phyloP scores from a whole-genome alignment of 768 basidiomycete genomes.

The Crassisporium funariophilum region DNA sequence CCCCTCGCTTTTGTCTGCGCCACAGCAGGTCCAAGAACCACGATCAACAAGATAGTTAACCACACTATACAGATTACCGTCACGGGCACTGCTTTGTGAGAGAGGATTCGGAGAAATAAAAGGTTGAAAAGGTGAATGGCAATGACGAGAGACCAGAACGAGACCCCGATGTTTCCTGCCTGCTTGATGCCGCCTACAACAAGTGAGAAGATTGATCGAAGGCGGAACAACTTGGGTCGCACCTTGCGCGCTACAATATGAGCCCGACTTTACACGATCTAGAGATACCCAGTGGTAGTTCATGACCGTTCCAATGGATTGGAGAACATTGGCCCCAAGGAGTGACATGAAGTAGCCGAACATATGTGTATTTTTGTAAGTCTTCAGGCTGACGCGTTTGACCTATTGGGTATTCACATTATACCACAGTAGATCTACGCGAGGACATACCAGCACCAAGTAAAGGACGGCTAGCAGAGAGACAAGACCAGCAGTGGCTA shows the following conservation, averaged over 20 bases:
- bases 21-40: conserved; percentile 38
- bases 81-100: conserved; percentile 24
- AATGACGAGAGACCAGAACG: conserved; percentile 33
- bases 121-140: conserved; percentile 30
- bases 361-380: conserved; percentile 27
- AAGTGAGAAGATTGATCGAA: not conserved
- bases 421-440: not conserved
- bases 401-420: conserved; percentile 1
- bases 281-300: conserved; percentile 29
- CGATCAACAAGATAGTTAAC: conserved; percentile 33
- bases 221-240: not conserved
- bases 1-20: conserved; percentile 35
- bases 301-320: conserved; percentile 27
- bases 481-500: conserved; percentile 14
- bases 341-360: conserved; percentile 29
- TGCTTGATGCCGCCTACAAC: conserved; percentile 17
- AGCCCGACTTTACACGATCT: conserved; percentile 17
- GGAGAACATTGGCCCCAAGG: conserved; percentile 29
- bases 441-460: conserved; percentile 14
- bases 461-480: conserved; percentile 16
- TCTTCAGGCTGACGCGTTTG: conserved; percentile 14
- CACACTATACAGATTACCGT: conserved; percentile 36
- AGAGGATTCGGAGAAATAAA: conserved; percentile 39
- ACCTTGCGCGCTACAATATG: conserved; percentile 30
- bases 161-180: conserved; percentile 42